A percentile compares a stretch with the other conserved stretches of the same genome.
Conservation (phyloP, 1,284 basidiomycete species). For the Ustilago cynodontis region DNA sequence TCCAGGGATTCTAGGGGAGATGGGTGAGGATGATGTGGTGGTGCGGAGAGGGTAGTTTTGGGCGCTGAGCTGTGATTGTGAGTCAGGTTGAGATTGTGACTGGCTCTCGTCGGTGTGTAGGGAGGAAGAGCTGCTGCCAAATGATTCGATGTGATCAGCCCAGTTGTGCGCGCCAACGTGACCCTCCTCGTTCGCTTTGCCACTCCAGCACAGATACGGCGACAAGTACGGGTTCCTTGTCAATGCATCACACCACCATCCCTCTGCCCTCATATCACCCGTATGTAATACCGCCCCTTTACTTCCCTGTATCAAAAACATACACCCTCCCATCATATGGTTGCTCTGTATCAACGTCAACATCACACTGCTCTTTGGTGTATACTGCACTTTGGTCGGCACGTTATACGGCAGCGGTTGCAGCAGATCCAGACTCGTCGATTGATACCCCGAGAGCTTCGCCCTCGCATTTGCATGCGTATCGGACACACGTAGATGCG, state of each 20-base stretch:
- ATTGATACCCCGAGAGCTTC: slow-evolving; percentile 29
- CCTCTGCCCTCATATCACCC: slow-evolving; percentile 89
- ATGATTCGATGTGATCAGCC: slow-evolving; percentile 35
- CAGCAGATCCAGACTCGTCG: slow-evolving; percentile 39
- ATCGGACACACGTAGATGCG: slow-evolving; percentile 41
- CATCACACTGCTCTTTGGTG: slow-evolving; percentile 74
- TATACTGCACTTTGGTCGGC: slow-evolving; percentile 77
- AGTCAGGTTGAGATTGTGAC: slow-evolving; percentile 19
- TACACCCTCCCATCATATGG: slow-evolving; percentile 91
- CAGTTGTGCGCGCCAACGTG: slow-evolving; percentile 6
- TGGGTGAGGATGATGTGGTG: background rate
- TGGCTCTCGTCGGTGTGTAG: background rate
- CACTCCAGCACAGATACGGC: slow-evolving; percentile 75
- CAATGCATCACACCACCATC: slow-evolving; percentile 79
- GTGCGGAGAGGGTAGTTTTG: background rate
- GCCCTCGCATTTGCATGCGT: slow-evolving; percentile 36
- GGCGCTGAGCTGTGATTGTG: background rate
- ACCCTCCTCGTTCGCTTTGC: background rate
- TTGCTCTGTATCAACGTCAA: slow-evolving; percentile 90
- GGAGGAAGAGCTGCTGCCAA: slow-evolving; percentile 24
- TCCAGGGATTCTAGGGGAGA: background rate
- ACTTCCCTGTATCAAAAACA: slow-evolving; percentile 87
- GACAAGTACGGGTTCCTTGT: slow-evolving; percentile 78
- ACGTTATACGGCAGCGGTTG: slow-evolving; percentile 71
- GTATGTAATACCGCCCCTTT: slow-evolving; percentile 85